Base-by-base conservation (phyloP, 192 early-diverging fungal genomes). In the Entophlyctis helioformis region DNA sequence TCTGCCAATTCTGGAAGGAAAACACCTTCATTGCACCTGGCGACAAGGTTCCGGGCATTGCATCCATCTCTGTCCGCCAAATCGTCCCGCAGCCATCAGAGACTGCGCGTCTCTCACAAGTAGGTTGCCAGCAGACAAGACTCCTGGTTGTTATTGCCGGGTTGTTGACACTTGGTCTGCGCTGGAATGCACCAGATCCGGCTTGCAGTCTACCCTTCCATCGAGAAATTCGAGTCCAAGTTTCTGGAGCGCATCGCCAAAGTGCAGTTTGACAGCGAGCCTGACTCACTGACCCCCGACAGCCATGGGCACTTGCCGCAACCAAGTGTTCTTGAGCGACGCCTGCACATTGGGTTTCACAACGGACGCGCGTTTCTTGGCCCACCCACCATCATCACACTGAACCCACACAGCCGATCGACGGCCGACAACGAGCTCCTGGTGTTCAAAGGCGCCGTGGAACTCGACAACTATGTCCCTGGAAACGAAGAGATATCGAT, bases 271-370 rank as follows among this genome's bases (percentile, higher is more conserved):
- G 35, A 58, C 5, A n/a, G 15, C 1, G 19, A 29, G 20, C 45
- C 54, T 34, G 53, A 24, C 10, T 34, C 34, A 29, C 29, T 46
- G 4, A 29, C 7, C 4, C 5, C 2, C 28, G 6, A n/a, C 29
- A 33, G 10, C 6, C 18, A 33, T 5, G 35, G 36, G 2, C 20
- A 50, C 24, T 21, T 51, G 12, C 38, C 7, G 20, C 26, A 7
- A 8, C 34, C 5, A 6, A 39, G 20, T 51, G 51, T 74, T 22
- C 27, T 60, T 6, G 71, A 74, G 39, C 48, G 71, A 0, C 33
- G 67, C 9, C 34, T 74, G 12, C 60, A 70, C 46, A 51, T 74
- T 45, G 67, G 71, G 3, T 48, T 70, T 29, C 71, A 74, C 50
- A 74, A 74, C 50, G 49, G 51, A 18, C 59, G 60, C 35, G 52